These are phyloP conservation scores for Elaeagnus macrophylla DNA, from an alignment of 306 rosid species.

Conservation along the genomic window DNA sequence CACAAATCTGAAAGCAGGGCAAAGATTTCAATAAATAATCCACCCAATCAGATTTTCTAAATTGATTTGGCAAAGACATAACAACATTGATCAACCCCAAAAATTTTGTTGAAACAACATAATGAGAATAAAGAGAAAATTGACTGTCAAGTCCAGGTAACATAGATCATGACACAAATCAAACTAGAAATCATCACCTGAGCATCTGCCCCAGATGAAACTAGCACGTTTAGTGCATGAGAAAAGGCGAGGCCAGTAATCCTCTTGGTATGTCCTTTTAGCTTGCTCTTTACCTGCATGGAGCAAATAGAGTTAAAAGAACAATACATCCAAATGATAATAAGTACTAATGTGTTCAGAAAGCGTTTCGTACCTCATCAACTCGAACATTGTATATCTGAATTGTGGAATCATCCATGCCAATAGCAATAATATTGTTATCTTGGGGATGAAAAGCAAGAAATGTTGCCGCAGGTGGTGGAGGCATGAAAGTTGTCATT, in stretches of 20 bases:
- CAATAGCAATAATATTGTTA: conserved; percentile 93
- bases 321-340: conserved; percentile 19
- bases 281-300: conserved; percentile 65
- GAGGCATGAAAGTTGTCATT: conserved; percentile 97
- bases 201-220: conserved; percentile 89
- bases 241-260: conserved; percentile 90
- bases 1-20: too few relatives aligned
- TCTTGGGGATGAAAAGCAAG: conserved; percentile 98
- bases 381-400: conserved; percentile 93
- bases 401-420: conserved; percentile 95
- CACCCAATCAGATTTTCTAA: too few relatives aligned
- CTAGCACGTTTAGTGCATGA: conserved; percentile 44
- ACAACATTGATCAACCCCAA: too few relatives aligned
- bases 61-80: too few relatives aligned
- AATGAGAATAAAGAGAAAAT: too few relatives aligned
- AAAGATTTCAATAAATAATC: too few relatives aligned
- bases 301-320: conserved; percentile 12
- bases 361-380: conserved; percentile 61
- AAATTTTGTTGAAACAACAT: too few relatives aligned
- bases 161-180: neutral
- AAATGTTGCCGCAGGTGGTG: conserved; percentile 96
- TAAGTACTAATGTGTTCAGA: conserved; percentile 5
- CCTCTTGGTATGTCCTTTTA: conserved; percentile 71
- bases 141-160: neutral
- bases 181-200: conserved; percentile 45